These are phyloP conservation scores for Lodderomyces orthopsilosis DNA, from an alignment of 1,139 yeast species.

Conservation along the genomic window DNA sequence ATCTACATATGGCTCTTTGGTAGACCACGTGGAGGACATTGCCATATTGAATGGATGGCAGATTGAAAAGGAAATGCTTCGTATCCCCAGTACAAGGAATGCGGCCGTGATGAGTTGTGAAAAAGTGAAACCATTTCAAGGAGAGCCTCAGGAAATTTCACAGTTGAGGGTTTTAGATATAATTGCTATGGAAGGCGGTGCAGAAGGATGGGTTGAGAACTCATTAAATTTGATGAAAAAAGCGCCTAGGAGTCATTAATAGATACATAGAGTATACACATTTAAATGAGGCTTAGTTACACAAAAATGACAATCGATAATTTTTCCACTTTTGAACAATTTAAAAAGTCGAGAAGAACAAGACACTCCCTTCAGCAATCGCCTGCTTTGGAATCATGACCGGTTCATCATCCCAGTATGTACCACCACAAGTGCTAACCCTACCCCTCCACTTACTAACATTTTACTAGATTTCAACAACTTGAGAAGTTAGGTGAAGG, in stretches of 20 bases:
- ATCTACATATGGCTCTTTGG: conserved; percentile 81
- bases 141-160: conserved; percentile 23
- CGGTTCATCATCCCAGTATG: conserved; percentile 34
- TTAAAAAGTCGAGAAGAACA: neutral
- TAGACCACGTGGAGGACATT: conserved; percentile 76
- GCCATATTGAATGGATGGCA: conserved; percentile 77
- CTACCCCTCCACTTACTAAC: neutral
- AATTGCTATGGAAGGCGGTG: conserved; percentile 76
- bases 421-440: conserved; percentile 5
- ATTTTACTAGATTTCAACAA: conserved; percentile 40
- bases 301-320: neutral
- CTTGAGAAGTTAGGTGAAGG: conserved; percentile 96
- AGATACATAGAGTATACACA: neutral
- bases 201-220: conserved; percentile 86
- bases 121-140: conserved; percentile 20
- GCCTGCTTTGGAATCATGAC: conserved; percentile 15
- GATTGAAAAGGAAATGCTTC: conserved; percentile 77
- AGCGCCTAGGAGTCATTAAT: conserved; percentile 44
- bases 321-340: conserved; percentile 3
- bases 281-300: neutral
- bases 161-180: conserved; percentile 51
- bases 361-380: neutral
- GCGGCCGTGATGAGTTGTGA: conserved; percentile 79
- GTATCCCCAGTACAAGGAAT: conserved; percentile 94
- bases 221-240: conserved; percentile 63